Evolutionary conservation across 352 stramenopile species (phyloP), one percentile per base, ranked within the genome.

Genomic region (Phytophthora pseudosyringae): DNA sequence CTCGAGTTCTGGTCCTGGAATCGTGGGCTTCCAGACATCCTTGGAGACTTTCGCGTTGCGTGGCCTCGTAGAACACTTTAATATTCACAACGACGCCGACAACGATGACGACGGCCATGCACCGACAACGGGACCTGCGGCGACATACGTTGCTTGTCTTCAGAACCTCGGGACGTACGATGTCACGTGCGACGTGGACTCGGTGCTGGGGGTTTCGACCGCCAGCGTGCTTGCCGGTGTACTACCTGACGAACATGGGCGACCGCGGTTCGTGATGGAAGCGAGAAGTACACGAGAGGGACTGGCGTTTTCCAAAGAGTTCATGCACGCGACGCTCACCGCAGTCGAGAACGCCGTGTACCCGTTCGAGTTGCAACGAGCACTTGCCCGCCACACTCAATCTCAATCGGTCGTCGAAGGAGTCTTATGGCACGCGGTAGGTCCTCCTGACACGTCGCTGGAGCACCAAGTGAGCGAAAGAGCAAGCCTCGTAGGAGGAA

Each of bases 271-370:
- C 51, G 68, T 91, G 13, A 50, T 91, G 4, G 83, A 91, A 36
- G 83, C 76, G 5, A 73, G 83, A 15, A 86, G 77, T 49, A 60
- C 63, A 10, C 76, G 70, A 15, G 74, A 76, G 6, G 67, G 72
- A 7, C 47, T 79, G 11, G 18, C 35, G 1, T 86, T 91, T 28
- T 84, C 83, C n/a, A 77, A 75, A 15, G 75, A 81, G 18, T 56
- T 90, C 6, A 87, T 91, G 57, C 58, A 74, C 3, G 75, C 79
- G 0, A 73, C 75, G 6, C 73, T 89, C 32, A 83, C 70, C 2
- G 78, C 77, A n/a, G 58, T 91, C 4, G 83, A 91, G 48, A 91
- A 91, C 40, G 71, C 83, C 10, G 81, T 89, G 25, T 86, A 86
- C 39, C 71, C 86, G 15, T 90, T 87, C 52, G 79, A 91, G 39